Evolutionary conservation across 768 basidiomycete species (phyloP).

Genomic region (Pholiota conissans): DNA sequence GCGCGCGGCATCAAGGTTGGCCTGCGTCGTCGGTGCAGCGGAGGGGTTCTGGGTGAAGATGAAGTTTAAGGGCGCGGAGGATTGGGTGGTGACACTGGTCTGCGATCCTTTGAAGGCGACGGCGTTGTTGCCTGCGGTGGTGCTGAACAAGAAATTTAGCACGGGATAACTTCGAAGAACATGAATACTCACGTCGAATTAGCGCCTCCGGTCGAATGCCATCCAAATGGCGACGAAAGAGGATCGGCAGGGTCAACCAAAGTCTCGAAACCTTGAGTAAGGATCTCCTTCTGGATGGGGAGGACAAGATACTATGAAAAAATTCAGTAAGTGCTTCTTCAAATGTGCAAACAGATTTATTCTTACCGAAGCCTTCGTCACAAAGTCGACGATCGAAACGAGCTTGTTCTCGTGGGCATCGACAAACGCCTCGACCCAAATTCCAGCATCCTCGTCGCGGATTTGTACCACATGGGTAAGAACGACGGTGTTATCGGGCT

Average conservation of each 20-base stretch:
- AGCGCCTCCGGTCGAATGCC: constrained; percentile 32
- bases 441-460: constrained; percentile 33
- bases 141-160: neutral
- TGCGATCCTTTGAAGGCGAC: constrained; percentile 27
- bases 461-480: constrained; percentile 44
- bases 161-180: neutral
- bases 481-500: constrained; percentile 37
- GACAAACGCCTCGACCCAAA: constrained; percentile 62
- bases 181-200: neutral
- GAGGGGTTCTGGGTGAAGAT: constrained; percentile 32
- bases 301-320: constrained; percentile 38
- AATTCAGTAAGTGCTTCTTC: neutral
- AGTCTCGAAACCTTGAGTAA: constrained; percentile 44
- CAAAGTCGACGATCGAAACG: constrained; percentile 55
- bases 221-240: constrained; percentile 48
- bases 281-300: constrained; percentile 46
- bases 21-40: constrained; percentile 33
- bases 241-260: constrained; percentile 50
- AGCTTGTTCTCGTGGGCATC: constrained; percentile 60
- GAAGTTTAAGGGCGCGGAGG: constrained; percentile 37
- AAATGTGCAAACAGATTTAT: constrained; percentile 9
- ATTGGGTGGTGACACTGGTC: constrained; percentile 34
- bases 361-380: constrained; percentile 41
- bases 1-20: constrained; percentile 50
- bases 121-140: constrained; percentile 31